Evolutionary conservation across 75 land plant species (phyloP).

Genomic region (Cupressus sempervirens): DNA sequence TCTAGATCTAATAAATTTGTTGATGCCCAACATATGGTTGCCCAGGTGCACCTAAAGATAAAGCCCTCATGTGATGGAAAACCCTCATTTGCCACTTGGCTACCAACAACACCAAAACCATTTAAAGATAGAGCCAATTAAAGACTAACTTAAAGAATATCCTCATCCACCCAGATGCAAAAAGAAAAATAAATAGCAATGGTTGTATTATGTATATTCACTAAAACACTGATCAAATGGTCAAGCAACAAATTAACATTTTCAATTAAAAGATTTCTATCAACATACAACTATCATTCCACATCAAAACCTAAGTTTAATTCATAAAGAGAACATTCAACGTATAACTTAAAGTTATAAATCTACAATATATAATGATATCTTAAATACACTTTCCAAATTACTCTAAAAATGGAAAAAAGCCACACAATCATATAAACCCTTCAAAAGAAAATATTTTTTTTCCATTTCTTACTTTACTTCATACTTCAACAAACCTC

Average conservation of each 20-base stretch:
- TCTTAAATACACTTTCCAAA: neutral
- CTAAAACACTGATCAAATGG: neutral
- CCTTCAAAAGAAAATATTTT: no score
- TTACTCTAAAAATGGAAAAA: neutral
- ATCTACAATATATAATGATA: neutral
- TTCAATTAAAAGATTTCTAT: neutral
- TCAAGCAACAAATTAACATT: neutral
- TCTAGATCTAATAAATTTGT: neutral
- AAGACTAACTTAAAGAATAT: neutral
- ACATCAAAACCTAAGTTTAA: neutral
- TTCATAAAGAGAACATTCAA: neutral
- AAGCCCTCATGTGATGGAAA: neutral
- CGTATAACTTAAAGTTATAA: neutral
- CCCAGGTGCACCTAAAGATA: neutral
- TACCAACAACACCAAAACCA: neutral
- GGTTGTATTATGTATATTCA: neutral
- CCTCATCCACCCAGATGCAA: neutral
- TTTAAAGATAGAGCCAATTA: neutral
- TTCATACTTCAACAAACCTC: neutral
- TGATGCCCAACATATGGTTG: neutral
- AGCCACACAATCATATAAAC: no score
- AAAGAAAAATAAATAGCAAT: neutral
- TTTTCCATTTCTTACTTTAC: neutral
- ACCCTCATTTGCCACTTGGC: neutral
- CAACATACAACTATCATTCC: neutral